phyloP scores from a whole-genome alignment of 306 rosid genomes.

The Vicia sativa region DNA sequence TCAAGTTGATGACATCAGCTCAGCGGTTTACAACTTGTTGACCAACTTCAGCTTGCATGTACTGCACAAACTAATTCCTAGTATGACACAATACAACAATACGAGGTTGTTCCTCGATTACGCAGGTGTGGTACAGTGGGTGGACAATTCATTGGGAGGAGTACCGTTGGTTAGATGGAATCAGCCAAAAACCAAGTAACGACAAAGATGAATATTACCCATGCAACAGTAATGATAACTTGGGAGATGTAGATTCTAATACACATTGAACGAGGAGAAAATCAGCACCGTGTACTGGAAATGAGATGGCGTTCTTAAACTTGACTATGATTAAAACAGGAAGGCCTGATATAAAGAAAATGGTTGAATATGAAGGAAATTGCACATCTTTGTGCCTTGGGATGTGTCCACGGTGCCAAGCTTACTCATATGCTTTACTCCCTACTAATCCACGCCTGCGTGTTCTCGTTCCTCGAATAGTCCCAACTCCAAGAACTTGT shows the following conservation, averaged over 20 bases:
- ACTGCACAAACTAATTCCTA: too few species aligned
- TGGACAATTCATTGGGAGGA: rapidly evolving
- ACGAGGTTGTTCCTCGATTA: slow-evolving; percentile 29
- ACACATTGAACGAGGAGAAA: too few species aligned
- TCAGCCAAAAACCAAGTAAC: slow-evolving; percentile 17
- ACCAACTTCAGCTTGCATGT: neutral
- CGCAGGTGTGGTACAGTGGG: neutral
- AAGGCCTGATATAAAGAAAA: rapidly evolving
- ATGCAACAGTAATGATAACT: too few species aligned
- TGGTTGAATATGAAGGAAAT: neutral
- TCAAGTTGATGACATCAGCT: neutral
- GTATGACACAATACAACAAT: too few species aligned
- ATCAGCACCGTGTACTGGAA: neutral
- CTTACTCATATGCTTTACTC: slow-evolving; percentile 40
- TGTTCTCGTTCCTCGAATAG: too few species aligned
- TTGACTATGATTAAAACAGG: slow-evolving; percentile 10
- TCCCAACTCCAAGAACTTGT: slow-evolving; percentile 33
- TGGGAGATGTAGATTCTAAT: too few species aligned
- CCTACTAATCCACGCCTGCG: neutral
- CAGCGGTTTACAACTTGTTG: neutral
- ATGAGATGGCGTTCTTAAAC: neutral
- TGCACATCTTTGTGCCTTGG: slow-evolving; percentile 22
- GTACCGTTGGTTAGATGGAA: rapidly evolving
- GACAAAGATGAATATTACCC: too few species aligned
- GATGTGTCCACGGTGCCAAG: slow-evolving; percentile 4